These are phyloP conservation scores for Sporobolomyces phaffii DNA, from an alignment of 768 basidiomycete species.

Conservation along the genomic window DNA sequence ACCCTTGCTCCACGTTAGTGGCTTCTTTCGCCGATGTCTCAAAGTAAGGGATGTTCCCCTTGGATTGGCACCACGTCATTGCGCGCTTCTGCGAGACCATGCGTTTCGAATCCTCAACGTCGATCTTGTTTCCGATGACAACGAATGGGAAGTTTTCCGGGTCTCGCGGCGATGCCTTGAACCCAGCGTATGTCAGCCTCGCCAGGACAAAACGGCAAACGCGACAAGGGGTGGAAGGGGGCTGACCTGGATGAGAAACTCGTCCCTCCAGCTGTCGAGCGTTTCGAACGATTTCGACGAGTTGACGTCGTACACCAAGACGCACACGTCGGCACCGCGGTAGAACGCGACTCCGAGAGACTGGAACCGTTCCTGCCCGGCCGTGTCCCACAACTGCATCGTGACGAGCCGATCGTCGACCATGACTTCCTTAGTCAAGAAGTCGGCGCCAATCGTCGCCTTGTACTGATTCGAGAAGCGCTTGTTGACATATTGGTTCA, in stretches of 20 bases:
- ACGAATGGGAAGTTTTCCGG: conserved; percentile 99
- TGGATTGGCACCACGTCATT: conserved; percentile 99
- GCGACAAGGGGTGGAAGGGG: not conserved
- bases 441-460: conserved; percentile 95
- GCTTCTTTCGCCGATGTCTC: conserved; percentile 99
- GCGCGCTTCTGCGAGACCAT: conserved; percentile 99
- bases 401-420: conserved; percentile 96
- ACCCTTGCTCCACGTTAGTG: conserved; percentile 99
- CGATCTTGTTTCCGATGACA: conserved; percentile 99
- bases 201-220: not conserved
- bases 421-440: conserved; percentile 97
- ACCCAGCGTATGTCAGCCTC: too few relatives aligned
- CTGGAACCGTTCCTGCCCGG: conserved; percentile 98
- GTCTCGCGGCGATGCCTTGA: conserved; percentile 96
- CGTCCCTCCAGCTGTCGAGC: conserved; percentile 97
- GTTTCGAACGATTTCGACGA: conserved; percentile 97
- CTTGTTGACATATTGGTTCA: conserved; percentile 99
- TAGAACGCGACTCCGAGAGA: conserved; percentile 98
- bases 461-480: conserved; percentile 99
- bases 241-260: conserved; percentile 74
- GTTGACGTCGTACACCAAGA: conserved; percentile 98
- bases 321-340: conserved; percentile 97
- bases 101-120: conserved; percentile 96
- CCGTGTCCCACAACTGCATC: conserved; percentile 99
- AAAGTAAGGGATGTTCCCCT: conserved; percentile 99